phyloP scores from a whole-genome alignment of 352 stramenopile genomes.

The Globisporangium paddicum region DNA sequence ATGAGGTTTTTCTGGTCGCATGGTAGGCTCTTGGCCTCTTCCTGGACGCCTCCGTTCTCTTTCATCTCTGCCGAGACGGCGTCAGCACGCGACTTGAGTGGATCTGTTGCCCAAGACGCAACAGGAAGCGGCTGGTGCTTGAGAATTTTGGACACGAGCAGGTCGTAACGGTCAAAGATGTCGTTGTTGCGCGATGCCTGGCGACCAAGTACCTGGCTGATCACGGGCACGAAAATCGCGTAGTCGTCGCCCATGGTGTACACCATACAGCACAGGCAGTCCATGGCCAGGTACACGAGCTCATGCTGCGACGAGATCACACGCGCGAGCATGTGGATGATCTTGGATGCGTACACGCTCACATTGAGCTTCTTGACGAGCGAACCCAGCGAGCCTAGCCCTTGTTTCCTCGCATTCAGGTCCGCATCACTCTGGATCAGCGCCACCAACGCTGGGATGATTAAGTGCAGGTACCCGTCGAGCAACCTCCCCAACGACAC shows the following conservation, averaged over 20 bases:
- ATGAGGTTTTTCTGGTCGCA: constrained; percentile 82
- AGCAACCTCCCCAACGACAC: constrained; percentile 72
- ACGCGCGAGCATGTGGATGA: constrained; percentile 86
- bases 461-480: constrained; percentile 82
- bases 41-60: constrained; percentile 27
- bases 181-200: constrained; percentile 69
- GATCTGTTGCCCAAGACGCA: constrained; percentile 76
- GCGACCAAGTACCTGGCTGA: constrained; percentile 74
- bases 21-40: constrained; percentile 74
- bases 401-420: constrained; percentile 76
- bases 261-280: constrained; percentile 86
- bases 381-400: constrained; percentile 71
- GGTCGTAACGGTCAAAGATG: constrained; percentile 86
- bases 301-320: constrained; percentile 81
- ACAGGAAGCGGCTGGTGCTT: constrained; percentile 84
- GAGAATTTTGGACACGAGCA: constrained; percentile 84
- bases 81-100: constrained; percentile 44
- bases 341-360: constrained; percentile 85
- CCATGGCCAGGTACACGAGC: constrained; percentile 84
- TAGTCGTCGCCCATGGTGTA: constrained; percentile 89
- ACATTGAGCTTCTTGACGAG: constrained; percentile 89
- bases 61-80: constrained; percentile 25
- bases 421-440: constrained; percentile 84
- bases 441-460: constrained; percentile 76
- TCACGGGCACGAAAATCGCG: constrained; percentile 84